phyloP scores from a whole-genome alignment of 345 rosid species.

The Hibiscus tridactylites region DNA sequence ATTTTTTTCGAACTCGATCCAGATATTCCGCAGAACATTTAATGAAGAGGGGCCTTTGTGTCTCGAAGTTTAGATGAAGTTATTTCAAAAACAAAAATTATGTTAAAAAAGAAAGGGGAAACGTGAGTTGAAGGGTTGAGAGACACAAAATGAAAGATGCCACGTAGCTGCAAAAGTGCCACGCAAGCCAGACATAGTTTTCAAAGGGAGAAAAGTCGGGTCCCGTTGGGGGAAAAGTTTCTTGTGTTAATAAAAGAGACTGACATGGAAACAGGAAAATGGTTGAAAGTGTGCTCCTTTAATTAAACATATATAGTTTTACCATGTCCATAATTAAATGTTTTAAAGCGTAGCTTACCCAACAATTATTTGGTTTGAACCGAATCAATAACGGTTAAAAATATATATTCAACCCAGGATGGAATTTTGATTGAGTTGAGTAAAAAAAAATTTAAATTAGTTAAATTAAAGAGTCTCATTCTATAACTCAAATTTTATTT shows the following conservation, averaged over 20 bases:
- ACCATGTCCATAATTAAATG: too few relatives aligned
- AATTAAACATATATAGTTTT: not conserved
- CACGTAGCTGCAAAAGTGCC: not conserved
- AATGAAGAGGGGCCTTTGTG: not conserved
- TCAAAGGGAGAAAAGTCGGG: not conserved
- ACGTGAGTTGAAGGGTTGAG: not conserved
- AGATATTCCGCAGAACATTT: not conserved
- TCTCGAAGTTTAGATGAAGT: not conserved
- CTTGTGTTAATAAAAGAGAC: not conserved
- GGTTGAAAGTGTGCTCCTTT: not conserved
- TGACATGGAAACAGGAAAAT: conserved; percentile 1
- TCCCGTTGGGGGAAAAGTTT: not conserved
- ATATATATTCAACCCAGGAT: too few relatives aligned
- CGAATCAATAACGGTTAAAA: too few relatives aligned
- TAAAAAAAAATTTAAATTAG: too few relatives aligned
- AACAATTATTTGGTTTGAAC: too few relatives aligned
- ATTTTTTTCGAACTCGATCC: not conserved
- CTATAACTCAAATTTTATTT: too few relatives aligned
- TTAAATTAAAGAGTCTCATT: too few relatives aligned
- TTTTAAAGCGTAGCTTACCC: too few relatives aligned
- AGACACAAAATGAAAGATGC: not conserved
- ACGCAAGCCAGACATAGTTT: not conserved
- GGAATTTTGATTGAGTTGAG: too few relatives aligned
- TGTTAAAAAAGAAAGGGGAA: not conserved
- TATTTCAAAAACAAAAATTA: not conserved